Percentiles rank a stretch among this genome's conserved stretches.
phyloP scores from a whole-genome alignment of 2,329 filamentous ascomycete species.

The Hyphodiscus sp. region DNA sequence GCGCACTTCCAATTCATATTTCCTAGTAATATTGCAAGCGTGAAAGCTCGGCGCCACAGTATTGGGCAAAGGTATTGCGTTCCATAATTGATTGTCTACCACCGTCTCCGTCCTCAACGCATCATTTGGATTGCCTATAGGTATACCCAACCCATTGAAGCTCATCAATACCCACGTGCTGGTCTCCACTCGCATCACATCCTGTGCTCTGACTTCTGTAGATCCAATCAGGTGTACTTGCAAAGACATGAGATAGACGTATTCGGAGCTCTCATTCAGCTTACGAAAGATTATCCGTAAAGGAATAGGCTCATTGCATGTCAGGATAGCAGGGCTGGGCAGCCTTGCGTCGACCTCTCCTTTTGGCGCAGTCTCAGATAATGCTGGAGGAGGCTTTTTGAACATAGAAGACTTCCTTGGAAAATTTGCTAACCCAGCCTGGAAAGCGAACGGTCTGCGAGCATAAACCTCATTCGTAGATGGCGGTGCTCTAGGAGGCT shows the following conservation, averaged over 20 bases:
- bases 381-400: slow-evolving; percentile 19
- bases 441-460: slow-evolving; percentile 58
- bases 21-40: slow-evolving; percentile 79
- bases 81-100: slow-evolving; percentile 70
- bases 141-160: slow-evolving; percentile 63
- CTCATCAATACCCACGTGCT: slow-evolving; percentile 72
- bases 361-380: slow-evolving; percentile 50
- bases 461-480: slow-evolving; percentile 78
- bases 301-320: slow-evolving; percentile 80
- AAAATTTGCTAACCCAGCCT: slow-evolving; percentile 31
- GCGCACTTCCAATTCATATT: slow-evolving; percentile 77
- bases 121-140: slow-evolving; percentile 54
- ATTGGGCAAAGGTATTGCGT: slow-evolving; percentile 64
- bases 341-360: slow-evolving; percentile 74
- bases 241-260: slow-evolving; percentile 68
- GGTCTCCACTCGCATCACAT: slow-evolving; percentile 62
- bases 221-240: slow-evolving; percentile 77
- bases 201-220: slow-evolving; percentile 74
- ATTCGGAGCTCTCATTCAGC: slow-evolving; percentile 59
- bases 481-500: slow-evolving; percentile 66
- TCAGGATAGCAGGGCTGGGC: slow-evolving; percentile 81
- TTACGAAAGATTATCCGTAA: slow-evolving; percentile 76
- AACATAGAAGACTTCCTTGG: slow-evolving; percentile 26
- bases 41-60: slow-evolving; percentile 81
- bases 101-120: slow-evolving; percentile 59